Conservation (phyloP, 129 eudicot species). For the Centaurea solstitialis region DNA sequence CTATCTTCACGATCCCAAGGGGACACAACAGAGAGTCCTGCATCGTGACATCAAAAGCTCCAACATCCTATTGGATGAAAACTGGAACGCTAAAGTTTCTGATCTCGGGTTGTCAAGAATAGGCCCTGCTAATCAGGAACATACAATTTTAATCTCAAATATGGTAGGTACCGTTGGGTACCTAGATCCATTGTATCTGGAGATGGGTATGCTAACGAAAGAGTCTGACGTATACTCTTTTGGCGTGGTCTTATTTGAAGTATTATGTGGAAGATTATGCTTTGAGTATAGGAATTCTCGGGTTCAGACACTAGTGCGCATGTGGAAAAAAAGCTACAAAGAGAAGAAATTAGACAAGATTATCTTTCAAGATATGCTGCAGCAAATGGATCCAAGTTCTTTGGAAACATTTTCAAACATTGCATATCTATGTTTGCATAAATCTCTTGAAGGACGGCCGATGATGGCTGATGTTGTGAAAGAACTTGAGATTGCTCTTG, state of each 20-base stretch:
- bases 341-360: background rate
- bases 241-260: constrained; percentile 8
- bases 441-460: constrained; percentile 16
- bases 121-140: constrained; percentile 2
- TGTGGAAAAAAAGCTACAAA: constrained; percentile 10
- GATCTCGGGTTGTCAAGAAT: constrained; percentile 29
- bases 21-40: constrained; percentile 29
- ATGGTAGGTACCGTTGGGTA: constrained; percentile 18
- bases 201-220: background rate
- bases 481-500: constrained; percentile 13
- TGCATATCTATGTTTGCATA: constrained; percentile 8
- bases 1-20: constrained; percentile 31
- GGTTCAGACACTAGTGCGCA: background rate
- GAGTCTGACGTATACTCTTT: constrained; percentile 17
- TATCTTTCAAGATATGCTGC: background rate
- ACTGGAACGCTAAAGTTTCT: constrained; percentile 34
- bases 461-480: constrained; percentile 5
- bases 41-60: constrained; percentile 36
- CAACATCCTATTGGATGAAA: constrained; percentile 30
- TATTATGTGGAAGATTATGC: constrained; percentile 9
- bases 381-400: background rate
- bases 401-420: constrained; percentile 13
- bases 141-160: background rate
- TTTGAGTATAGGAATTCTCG: background rate
- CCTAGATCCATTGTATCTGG: background rate